Evolutionary conservation across 2,329 filamentous ascomycete species (phyloP), one percentile per base, ranked within the genome.

Genomic region (Aspergillus niger): DNA sequence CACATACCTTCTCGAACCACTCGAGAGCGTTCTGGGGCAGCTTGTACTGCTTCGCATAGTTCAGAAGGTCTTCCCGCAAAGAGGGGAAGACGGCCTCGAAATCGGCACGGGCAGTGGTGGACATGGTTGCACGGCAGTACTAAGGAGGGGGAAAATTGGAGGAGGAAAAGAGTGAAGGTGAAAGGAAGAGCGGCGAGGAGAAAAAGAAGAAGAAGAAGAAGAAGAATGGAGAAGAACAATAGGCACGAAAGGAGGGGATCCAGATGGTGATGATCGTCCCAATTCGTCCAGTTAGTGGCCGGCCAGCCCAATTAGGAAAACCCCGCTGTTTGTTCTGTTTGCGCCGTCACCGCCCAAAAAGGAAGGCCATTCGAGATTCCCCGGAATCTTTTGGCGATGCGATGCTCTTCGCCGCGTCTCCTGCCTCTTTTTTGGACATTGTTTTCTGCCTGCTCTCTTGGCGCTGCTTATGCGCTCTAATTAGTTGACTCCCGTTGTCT

Each of bases 21-120:
- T 91, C 85, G 61, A 94, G 80, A 63, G 92, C 90, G 77, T 90
- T 85, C 68, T 89, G 79, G 57, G 95, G 93, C 30, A 97, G 83
- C 63, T 93, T 92, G 83, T 96, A 97, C 71, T 86, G 83, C 75
- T 87, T 85, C 68, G 89, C 90, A 80, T 95, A 88, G 65, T 87
- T 87, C 68, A 93, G 84, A 60, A 99, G 82, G 72, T 92, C 91
- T 75, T 91, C 85, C 72, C 93, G 87, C 67, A 99, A 86, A 78
- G 89, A 89, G 58, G 92, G 91, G 81, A 93, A 98, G 75, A 97
- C 86, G 49, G 87, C 83, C 84, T 98, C 92, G 77, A 99, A 99
- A 72, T 96, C 89, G 72, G 72, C 72, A 53, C 78, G 77, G 50
- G 90, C 83, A 61, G 93, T 87, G 52, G 89, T 93, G 68, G 88